Evolutionary conservation across 176 grass and related monocot species (phyloP).

Genomic region (Aegilops tauschii): DNA sequence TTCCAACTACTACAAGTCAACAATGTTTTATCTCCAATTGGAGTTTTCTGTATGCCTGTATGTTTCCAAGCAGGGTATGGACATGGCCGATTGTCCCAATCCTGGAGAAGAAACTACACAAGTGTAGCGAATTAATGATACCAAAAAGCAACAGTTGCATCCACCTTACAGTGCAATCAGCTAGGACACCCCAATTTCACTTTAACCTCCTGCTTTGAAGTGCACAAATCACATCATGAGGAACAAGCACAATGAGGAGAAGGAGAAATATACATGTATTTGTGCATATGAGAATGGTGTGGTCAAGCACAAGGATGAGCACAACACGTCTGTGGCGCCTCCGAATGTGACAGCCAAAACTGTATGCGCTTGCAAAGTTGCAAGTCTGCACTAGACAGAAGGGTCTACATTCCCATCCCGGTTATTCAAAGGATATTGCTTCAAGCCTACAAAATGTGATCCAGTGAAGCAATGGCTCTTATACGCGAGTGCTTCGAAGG

Average conservation of each 20-base stretch:
- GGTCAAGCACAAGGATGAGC: constrained; percentile 5
- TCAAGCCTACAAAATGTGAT: constrained; percentile 19
- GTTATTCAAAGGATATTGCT: constrained; percentile 13
- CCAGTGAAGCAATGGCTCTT: constrained; percentile 12
- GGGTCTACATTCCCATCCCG: neutral
- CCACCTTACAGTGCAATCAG: neutral
- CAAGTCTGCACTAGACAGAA: neutral
- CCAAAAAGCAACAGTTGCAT: neutral
- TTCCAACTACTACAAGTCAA: neutral
- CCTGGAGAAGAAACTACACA: neutral
- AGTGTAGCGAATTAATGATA: neutral
- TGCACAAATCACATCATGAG: neutral
- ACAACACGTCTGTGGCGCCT: constrained; percentile 4
- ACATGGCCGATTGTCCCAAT: neutral
- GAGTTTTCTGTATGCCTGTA: neutral
- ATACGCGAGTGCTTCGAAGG: constrained; percentile 31
- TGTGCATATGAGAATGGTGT: neutral
- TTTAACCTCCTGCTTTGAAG: neutral
- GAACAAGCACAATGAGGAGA: neutral
- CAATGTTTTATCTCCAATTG: neutral
- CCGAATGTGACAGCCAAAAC: neutral
- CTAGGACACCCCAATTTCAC: neutral
- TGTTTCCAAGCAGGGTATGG: neutral
- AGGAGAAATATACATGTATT: neutral
- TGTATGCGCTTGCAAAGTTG: neutral